Conservation (phyloP, 2,329 filamentous ascomycete species). For the Ramichloridium luteum region DNA sequence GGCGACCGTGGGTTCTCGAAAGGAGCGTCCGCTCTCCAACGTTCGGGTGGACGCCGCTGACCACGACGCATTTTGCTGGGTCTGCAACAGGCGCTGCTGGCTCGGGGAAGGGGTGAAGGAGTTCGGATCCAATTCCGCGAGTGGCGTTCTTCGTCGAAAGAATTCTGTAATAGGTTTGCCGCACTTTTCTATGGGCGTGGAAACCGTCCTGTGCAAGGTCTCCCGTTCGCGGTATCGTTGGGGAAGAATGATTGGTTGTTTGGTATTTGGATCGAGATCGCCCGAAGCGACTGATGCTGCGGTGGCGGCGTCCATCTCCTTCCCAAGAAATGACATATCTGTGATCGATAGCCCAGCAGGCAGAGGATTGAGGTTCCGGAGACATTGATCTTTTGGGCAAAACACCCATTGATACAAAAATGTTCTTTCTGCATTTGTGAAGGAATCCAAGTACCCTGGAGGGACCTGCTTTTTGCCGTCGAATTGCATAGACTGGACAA, state of each 20-base stretch:
- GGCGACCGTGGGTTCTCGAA: constrained; percentile 15
- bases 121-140: constrained; percentile 57
- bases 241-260: constrained; percentile 44
- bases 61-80: constrained; percentile 44
- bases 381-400: constrained; percentile 56
- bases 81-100: constrained; percentile 46
- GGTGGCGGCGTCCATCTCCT: constrained; percentile 40
- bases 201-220: constrained; percentile 17
- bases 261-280: constrained; percentile 82
- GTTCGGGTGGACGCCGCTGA: constrained; percentile 36
- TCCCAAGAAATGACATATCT: constrained; percentile 72
- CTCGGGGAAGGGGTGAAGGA: constrained; percentile 54
- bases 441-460: constrained; percentile 65
- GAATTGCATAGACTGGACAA: constrained; percentile 73
- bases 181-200: constrained; percentile 44
- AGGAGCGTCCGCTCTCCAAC: constrained; percentile 9
- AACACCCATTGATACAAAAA: constrained; percentile 94
- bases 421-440: constrained; percentile 77
- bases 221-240: constrained; percentile 17
- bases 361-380: constrained; percentile 65
- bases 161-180: constrained; percentile 50
- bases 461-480: constrained; percentile 78
- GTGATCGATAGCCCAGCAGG: constrained; percentile 51
- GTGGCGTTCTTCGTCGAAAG: constrained; percentile 51
- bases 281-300: constrained; percentile 66